Evolutionary conservation across 2,329 filamentous ascomycete species (phyloP).

Genomic region (Septoria petroselini): DNA sequence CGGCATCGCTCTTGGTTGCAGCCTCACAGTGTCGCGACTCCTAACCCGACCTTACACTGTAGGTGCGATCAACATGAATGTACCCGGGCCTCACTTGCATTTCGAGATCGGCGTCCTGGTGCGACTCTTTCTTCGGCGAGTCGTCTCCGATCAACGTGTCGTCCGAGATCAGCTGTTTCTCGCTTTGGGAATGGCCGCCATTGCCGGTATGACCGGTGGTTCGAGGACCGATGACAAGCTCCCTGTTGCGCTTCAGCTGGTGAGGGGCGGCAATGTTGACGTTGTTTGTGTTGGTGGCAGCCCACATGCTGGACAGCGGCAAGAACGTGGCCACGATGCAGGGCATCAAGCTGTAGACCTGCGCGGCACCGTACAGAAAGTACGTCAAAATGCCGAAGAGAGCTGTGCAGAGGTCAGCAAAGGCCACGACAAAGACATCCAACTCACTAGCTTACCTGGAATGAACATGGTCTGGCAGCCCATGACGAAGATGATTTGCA

Average conservation of each 20-base stretch:
- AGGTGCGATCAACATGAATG: conserved; percentile 29
- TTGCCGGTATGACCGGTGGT: conserved; percentile 19
- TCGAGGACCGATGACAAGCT: conserved; percentile 14
- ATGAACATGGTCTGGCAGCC: conserved; percentile 64
- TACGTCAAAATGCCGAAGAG: conserved; percentile 61
- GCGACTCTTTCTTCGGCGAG: conserved; percentile 21
- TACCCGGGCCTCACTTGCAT: conserved; percentile 24
- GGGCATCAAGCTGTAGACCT: conserved; percentile 55
- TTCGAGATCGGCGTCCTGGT: conserved; percentile 25
- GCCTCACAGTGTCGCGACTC: conserved; percentile 8
- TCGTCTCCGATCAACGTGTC: conserved; percentile 27
- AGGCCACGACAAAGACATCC: conserved; percentile 4
- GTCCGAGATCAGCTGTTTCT: conserved; percentile 27
- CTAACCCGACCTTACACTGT: conserved; percentile 27
- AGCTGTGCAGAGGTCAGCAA: conserved; percentile 43
- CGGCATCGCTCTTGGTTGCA: conserved; percentile 8
- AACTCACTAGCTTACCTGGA: conserved; percentile 52
- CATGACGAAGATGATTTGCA: conserved; percentile 67
- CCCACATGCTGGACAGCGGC: conserved; percentile 66
- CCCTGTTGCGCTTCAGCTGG: conserved; percentile 22
- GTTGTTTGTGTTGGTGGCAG: conserved; percentile 41
- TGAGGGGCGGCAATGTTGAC: conserved; percentile 29
- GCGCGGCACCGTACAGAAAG: conserved; percentile 46
- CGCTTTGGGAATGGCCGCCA: conserved; percentile 14
- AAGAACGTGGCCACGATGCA: conserved; percentile 62